Evolutionary conservation across 371 early-diverging fungal genomes (phyloP), one percentile per base, ranked within the genome.

Genomic region (Mucor velutinosus): DNA sequence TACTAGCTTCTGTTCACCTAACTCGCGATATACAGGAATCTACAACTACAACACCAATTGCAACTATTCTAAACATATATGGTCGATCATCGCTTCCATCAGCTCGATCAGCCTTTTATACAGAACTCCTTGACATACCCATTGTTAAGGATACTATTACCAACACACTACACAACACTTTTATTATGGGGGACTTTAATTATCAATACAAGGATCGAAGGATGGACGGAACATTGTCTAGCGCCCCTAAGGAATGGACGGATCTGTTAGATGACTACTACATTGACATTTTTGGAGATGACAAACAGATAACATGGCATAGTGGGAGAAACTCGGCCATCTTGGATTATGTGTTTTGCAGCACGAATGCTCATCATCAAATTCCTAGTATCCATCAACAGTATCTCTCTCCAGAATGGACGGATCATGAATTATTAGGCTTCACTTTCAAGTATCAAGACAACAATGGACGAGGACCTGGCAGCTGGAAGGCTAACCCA

Each of bases 111-210:
- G 47, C 15, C 1, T 51, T 35, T 4, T 62, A 12, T 51, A 14
- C 49, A 1, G 45, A 12, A 27, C 30, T 30, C 3, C 2, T 29
- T 1, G n/a, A 11, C 4, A 39, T 11, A 4, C 12, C 41, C 0
- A 23, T 39, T 2, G 12, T 39, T 2, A 3, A 17, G 1, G 19
- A 49, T 2, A 15, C 25, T 47, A 3, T 32, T 17, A 30, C 19
- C 43, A 25, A 58, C 10, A 5, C 23, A 29, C 17, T 30, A 6
- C 14, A 7, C 5, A 30, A 1, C 3, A 41, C 19, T 6, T 41
- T 64, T 7, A 64, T 64, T 19, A 25, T 64, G 41, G 55, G 63
- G 63, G n/a, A n/a, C n/a, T n/a, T n/a, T n/a, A n/a, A n/a, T n/a
- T n/a, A n/a, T n/a, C n/a, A n/a, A 6, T 21, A 17, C 35, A 25